Evolutionary conservation across 1,284 basidiomycete species (phyloP), one percentile per base, ranked within the genome.

Genomic region (Fomitiporia mediterranea): DNA sequence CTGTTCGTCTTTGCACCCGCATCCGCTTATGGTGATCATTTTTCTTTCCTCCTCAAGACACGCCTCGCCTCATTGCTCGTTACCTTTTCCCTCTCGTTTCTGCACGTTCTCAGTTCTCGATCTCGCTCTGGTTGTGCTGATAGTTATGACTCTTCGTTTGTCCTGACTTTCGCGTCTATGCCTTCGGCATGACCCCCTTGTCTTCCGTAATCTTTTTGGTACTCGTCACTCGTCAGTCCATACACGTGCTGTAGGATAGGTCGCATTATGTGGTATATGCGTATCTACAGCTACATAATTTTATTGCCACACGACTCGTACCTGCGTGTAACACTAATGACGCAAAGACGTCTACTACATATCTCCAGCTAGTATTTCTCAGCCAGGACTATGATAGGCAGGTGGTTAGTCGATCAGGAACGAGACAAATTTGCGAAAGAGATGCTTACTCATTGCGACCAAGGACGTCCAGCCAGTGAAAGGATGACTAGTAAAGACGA

Each of bases 381-480:
- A 51, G 81, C 72, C 38, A 83, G 70, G 59, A 82, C 81, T 82
- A 57, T 3, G n/a, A 17, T 2, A 30, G 15, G 17, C 8, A n/a
- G 17, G 30, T 28, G 23, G 17, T 32, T 15, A 17, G 13, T 32
- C 15, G 39, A 17, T 30, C n/a, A 11, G 15, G 28, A 51, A 39
- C 23, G 25, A 30, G 28, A 30, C 25, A 37, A 59, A 25, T 37
- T 38, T 25, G 49, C 42, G 38, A 39, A 46, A 58, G 27, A 65
- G 64, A 43, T 15, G 67, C 85, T 72, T 67, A 87, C 84, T 87
- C 64, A 94, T 71, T 19, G 91, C 82, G 17, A 91, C 80, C 44
- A 94, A 74, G 32, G 91, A 91, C 25, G 91, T 92, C 91, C 91
- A 94, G n/a, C 91, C 91, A 19, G 91, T 94, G 73, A 94, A 94